These are phyloP conservation scores for Funneliformis mosseae DNA, from an alignment of 192 early-diverging fungal genomes.

Conservation along the genomic window DNA sequence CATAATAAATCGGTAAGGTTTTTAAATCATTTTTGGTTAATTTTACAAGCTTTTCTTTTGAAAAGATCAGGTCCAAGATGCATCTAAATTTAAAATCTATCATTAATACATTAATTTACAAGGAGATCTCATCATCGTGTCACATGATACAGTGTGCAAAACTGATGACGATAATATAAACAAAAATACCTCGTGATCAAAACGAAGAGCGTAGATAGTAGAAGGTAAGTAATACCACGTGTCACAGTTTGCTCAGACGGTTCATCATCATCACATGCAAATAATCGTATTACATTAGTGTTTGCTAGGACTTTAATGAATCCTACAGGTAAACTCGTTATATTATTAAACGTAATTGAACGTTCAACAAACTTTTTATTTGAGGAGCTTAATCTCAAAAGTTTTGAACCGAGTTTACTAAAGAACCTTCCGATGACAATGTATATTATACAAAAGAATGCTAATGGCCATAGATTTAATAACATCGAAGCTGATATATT, in stretches of 20 bases:
- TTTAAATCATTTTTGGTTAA: too few species aligned
- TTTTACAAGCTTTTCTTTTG: neutral
- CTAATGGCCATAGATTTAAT: slow-evolving; percentile 28
- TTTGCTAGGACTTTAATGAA: slow-evolving; percentile 25
- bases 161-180: neutral
- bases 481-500: slow-evolving; percentile 21
- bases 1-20: neutral
- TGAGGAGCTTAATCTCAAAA: slow-evolving; percentile 12
- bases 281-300: slow-evolving; percentile 11
- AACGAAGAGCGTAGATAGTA: slow-evolving; percentile 26
- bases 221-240: slow-evolving; percentile 28
- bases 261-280: slow-evolving; percentile 18
- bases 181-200: slow-evolving; percentile 14
- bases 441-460: slow-evolving; percentile 16
- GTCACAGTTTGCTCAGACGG: neutral
- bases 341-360: slow-evolving; percentile 30
- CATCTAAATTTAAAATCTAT: neutral
- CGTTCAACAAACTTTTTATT: slow-evolving; percentile 21
- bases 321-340: slow-evolving; percentile 24
- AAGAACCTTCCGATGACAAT: slow-evolving; percentile 10
- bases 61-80: slow-evolving; percentile 24
- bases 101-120: neutral
- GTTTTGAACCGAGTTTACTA: slow-evolving; percentile 10
- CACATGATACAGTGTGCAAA: too few species aligned
- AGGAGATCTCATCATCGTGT: too few species aligned